phyloP scores from a whole-genome alignment of 2,329 filamentous ascomycete species.

The Aulographum hederae region DNA sequence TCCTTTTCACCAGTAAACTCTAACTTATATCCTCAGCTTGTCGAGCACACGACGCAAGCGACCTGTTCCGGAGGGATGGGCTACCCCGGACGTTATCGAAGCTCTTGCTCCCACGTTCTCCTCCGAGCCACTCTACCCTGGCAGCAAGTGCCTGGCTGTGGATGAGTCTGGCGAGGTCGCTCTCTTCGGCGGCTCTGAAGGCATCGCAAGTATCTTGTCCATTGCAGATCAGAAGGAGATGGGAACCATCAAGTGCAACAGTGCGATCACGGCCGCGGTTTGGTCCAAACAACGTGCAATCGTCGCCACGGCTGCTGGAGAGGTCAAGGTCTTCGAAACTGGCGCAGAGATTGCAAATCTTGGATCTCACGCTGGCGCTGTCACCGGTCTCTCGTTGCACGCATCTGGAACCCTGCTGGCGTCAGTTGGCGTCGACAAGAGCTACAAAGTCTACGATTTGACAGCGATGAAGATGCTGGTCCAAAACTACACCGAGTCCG shows the following conservation, averaged over 20 bases:
- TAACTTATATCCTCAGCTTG: constrained; percentile 33
- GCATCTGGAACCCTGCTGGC: constrained; percentile 69
- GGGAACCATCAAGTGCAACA: constrained; percentile 38
- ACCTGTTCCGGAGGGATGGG: constrained; percentile 70
- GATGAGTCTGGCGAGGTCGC: constrained; percentile 45
- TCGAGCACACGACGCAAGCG: constrained; percentile 83
- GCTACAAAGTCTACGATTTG: constrained; percentile 78
- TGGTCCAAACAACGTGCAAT: constrained; percentile 54
- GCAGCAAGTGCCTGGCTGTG: constrained; percentile 37
- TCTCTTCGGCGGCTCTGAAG: constrained; percentile 57
- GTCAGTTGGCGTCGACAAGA: constrained; percentile 82
- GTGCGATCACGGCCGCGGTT: constrained; percentile 46
- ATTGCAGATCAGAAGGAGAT: constrained; percentile 60
- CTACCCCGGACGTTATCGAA: constrained; percentile 51
- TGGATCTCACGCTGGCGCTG: constrained; percentile 66
- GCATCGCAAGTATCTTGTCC: constrained; percentile 61
- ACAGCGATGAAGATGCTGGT: constrained; percentile 47
- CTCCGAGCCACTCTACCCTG: constrained; percentile 39
- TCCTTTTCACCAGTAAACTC: neutral
- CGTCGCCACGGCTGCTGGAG: constrained; percentile 56
- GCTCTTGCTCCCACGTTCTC: constrained; percentile 34
- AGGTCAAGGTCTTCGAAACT: constrained; percentile 61
- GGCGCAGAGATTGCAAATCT: constrained; percentile 53
- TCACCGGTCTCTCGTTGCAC: constrained; percentile 61
- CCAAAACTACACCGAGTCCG: constrained; percentile 61